These are phyloP conservation scores for Cyclostephanos invisitatus DNA, from an alignment of 108 stramenopile genomes.

Conservation along the genomic window DNA sequence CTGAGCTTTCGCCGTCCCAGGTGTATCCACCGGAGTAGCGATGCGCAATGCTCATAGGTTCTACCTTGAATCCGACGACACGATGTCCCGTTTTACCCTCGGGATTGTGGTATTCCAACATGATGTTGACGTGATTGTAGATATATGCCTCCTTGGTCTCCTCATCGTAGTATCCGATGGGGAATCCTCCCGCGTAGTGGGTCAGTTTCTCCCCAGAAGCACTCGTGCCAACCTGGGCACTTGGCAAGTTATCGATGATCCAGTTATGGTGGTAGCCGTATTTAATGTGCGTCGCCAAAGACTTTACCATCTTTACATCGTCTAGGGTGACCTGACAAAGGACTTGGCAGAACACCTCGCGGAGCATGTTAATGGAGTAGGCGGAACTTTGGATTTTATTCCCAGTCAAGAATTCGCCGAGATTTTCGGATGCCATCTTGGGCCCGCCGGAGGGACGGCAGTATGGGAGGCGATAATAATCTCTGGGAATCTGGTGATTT, in stretches of 20 bases:
- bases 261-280: conserved; percentile 97
- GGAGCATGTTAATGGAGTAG: conserved; percentile 84
- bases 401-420: conserved; percentile 94
- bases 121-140: conserved; percentile 96
- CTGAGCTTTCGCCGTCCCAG: conserved; percentile 72
- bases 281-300: conserved; percentile 71
- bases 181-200: conserved; percentile 93
- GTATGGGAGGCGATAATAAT: conserved; percentile 95
- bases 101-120: conserved; percentile 85
- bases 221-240: conserved; percentile 72
- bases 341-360: conserved; percentile 52
- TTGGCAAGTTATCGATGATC: conserved; percentile 99
- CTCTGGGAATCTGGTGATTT: conserved; percentile 96
- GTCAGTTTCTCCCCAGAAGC: conserved; percentile 52
- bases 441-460: conserved; percentile 91
- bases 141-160: conserved; percentile 74
- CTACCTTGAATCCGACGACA: conserved; percentile 94
- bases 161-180: conserved; percentile 81
- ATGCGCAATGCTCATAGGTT: conserved; percentile 92
- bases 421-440: conserved; percentile 84
- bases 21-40: conserved; percentile 68
- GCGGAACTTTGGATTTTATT: conserved; percentile 97
- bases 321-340: conserved; percentile 67
- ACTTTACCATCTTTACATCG: conserved; percentile 62
- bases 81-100: conserved; percentile 87